Evolutionary conservation across 352 stramenopile genomes (phyloP), one percentile per base, ranked within the genome.

Genomic region (Globisporangium nunn): DNA sequence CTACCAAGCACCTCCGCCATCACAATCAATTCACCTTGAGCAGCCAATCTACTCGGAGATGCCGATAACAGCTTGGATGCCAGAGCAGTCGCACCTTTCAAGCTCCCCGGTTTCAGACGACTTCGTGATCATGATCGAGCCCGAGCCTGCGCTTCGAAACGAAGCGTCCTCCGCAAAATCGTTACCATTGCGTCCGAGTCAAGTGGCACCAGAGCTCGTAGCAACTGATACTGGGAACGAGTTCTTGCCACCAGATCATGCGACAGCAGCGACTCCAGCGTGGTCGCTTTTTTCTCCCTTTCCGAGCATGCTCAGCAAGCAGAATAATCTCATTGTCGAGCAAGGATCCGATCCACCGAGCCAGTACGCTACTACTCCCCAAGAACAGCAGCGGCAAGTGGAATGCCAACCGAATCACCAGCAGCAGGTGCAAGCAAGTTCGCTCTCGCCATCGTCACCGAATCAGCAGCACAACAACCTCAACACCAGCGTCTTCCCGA

Each of bases 191-290:
- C 15, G 41, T 47, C 18, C 6, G 2, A 17, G 14, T 47, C 14
- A 17, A 17, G 14, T 47, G 41, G 41, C 41, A 28, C 41, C 41
- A 17, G 14, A 47, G n/a, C 41, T 47, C n/a, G 41, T 6, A 28
- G 41, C 15, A 47, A 17, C 15, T 23, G n/a, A 18, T 23, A 8
- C 6, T 28, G 12, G 4, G 15, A 54, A 40, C 10, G 58, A 46
- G n/a, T 63, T 54, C 2, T 44, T 56, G 4, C 68, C 56, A 30
- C 55, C 66, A 17, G 66, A 61, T 8, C 23, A 23, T 23, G 57
- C 56, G 37, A 81, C 74, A 57, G 14, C 41, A 28, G 60, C 74
- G 6, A 61, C 62, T n/a, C 64, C 73, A 8, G 56, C 59, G 18
- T 86, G 73, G 71, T 70, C 62, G 14, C 33, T 43, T 37, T 60